A percentile compares a stretch with the other conserved stretches of the same genome.
phyloP scores from a whole-genome alignment of 495 filamentous ascomycete species.

The Xylaria venustula region DNA sequence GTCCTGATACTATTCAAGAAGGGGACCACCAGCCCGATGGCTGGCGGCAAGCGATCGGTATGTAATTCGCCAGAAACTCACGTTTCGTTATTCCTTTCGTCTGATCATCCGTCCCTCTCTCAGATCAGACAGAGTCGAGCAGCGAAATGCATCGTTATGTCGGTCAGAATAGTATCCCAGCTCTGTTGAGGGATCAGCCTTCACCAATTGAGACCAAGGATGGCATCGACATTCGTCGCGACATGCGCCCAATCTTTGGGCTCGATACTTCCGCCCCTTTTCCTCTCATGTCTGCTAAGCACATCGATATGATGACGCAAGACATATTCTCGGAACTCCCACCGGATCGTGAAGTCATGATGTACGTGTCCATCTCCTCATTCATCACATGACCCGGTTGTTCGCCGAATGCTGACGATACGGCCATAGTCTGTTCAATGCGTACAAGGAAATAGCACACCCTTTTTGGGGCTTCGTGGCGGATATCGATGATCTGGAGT shows the following conservation, averaged over 20 bases:
- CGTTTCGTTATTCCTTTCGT: background rate
- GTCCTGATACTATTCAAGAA: conserved; percentile 33
- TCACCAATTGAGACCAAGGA: conserved; percentile 44
- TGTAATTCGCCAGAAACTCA: background rate
- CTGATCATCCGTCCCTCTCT: conserved; percentile 17
- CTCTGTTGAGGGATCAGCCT: conserved; percentile 63
- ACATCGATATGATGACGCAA: conserved; percentile 66
- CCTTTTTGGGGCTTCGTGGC: conserved; percentile 78
- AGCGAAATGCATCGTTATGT: conserved; percentile 62
- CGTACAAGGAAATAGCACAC: conserved; percentile 73
- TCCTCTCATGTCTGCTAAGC: conserved; percentile 73
- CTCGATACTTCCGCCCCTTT: conserved; percentile 84
- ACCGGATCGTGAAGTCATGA: conserved; percentile 60
- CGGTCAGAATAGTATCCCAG: conserved; percentile 63
- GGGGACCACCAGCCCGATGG: conserved; percentile 41
- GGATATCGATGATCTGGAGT: conserved; percentile 65
- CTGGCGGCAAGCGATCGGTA: conserved; percentile 40
- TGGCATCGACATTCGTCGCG: conserved; percentile 52
- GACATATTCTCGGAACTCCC: conserved; percentile 68
- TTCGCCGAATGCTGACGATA: background rate
- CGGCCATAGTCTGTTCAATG: conserved; percentile 59
- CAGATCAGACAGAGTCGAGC: conserved; percentile 59
- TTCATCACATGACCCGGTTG: background rate
- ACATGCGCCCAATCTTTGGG: conserved; percentile 76
- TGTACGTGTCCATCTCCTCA: conserved; percentile 36